Base-by-base conservation (phyloP, 179 eudicot species). In the Corrigiola litoralis region DNA sequence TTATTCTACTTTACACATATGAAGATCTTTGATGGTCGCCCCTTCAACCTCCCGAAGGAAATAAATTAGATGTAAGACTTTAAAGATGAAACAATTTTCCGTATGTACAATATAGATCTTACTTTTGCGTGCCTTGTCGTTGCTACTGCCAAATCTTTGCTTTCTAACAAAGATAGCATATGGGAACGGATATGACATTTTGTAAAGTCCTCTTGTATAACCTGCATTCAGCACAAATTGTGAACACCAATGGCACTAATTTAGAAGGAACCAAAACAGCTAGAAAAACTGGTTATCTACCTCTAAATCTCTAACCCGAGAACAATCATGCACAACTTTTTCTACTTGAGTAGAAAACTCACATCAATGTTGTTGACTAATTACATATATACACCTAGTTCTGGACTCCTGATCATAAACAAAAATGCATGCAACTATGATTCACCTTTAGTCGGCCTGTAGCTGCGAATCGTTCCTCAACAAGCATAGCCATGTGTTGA, bases 181-280 rank as follows among this genome's bases (percentile, higher is more conserved):
- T 90, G 97, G 72, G 87, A 77, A 36, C 78, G 90, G 27, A 92
- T 75, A 67, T 87, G 83, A 66, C 90, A 87, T 77, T 75, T 81
- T 56, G 91, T 92, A 75, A 92, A 90, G 79, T 92, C 98, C 73
- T 92, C 97, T 81, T 82, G 79, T 64, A 92, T 11, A 65, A 92
- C 86, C 95, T 92, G 77, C 78, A 89, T 6, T 36, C 55, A 63
- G 12, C 33, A 20, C 8, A 32, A 20, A n/a, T 18, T 10, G 20
- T 45, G 25, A 37, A 48, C 54, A 62, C n/a, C 38, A 49, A 68
- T n/a, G 40, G 40, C 63, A 52, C 21, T 8, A 28, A 58, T n/a
- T 9, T 48, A 37, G 17, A 49, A 25, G 25, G 6, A 48, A 49
- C 12, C 27, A 62, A 38, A 57, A 28, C 45, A 31, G 11, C 40